Evolutionary conservation across 805 yeast genomes (phyloP), one percentile per base, ranked within the genome.

Genomic region (Nakazawaea holstii): DNA sequence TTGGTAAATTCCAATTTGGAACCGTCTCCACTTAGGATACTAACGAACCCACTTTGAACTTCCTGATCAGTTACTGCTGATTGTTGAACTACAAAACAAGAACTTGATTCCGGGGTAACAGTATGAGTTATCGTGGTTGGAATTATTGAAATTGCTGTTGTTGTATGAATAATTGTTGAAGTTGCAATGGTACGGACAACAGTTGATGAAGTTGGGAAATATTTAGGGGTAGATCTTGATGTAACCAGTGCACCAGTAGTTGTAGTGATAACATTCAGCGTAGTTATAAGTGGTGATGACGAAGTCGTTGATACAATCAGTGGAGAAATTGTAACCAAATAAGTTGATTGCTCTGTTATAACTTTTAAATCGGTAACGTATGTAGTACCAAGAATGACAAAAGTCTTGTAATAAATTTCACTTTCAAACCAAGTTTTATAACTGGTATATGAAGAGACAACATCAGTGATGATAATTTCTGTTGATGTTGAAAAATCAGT

Each of bases 71-170:
- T 20, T 20, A 20, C 24, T 20, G n/a, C 55, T 54, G 10, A 48
- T 50, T 50, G 46, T 53, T 37, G 51, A 53, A 13, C 53, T 51
- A n/a, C 44, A 11, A 39, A 3, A 30, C 33, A 30, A 11, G 24
- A 20, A 20, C 24, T 20, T 30, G 11, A n/a, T 30, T 30, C 24
- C 24, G 3, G 15, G 5, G 24, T n/a, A 20, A 35, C 38, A 15
- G 24, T 35, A 35, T 8, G 11, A 14, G 38, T 35, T 10, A 15
- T 9, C 2, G 38, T 35, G 38, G 24, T 10, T n/a, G 14, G 10
- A 35, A 35, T 35, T n/a, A 4, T 35, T 35, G 14, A 14, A n/a
- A 4, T 14, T 8, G 37, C 10, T 3, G n/a, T 11, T 5, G 17
- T 15, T 8, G 36, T 14, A 8, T 33, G n/a, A 13, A 14, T 13